Base-by-base conservation (phyloP, 1,284 basidiomycete genomes). In the Malassezia psittaci region DNA sequence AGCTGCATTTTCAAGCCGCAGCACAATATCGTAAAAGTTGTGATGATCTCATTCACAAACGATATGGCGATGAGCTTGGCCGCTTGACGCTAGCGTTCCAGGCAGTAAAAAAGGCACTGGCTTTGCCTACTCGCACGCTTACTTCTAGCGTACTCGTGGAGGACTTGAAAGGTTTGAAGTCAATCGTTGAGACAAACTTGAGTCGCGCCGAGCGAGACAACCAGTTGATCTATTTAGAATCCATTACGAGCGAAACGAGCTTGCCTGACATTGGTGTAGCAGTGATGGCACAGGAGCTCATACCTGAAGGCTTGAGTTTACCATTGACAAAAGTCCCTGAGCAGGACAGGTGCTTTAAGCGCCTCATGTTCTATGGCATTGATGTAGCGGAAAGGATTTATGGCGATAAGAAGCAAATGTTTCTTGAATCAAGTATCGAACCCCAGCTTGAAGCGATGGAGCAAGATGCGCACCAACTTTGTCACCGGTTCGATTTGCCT, bases 201-300 rank as follows among this genome's bases (percentile, higher is more conserved):
- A 76, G 79, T 2, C 81, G 88, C 13, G 88, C 91, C 0, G 74
- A 69, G 59, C 82, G 88, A 29, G 94, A 98, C 75, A 99, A 99
- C 69, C 88, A 96, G 74, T 78, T 96, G 5, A 94, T 99, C 49
- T 99, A 98, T 76, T 87, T 96, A 63, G 82, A 89, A 54, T 84
- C 88, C 43, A 81, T 94, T 0, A 90, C 90, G 0, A 78, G 88
- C 0, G 69, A 82, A 1, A 82, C 86, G 2, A 80, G 84, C 29
- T 80, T 96, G 4, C 76, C 85, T 0, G 73, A 80, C 0, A 84
- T 96, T 44, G 76, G 79, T 38, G 83, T 83, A 19, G 83, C 83
- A 1, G 77, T 81, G 4, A 83, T 96, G 76, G 88, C 85, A 33
- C 81, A 85, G 61, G 75, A 83, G 2, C 79, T 77, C 11, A 70